Base-by-base conservation (phyloP, 352 stramenopile genomes). In the Elongisporangium anandrum region DNA sequence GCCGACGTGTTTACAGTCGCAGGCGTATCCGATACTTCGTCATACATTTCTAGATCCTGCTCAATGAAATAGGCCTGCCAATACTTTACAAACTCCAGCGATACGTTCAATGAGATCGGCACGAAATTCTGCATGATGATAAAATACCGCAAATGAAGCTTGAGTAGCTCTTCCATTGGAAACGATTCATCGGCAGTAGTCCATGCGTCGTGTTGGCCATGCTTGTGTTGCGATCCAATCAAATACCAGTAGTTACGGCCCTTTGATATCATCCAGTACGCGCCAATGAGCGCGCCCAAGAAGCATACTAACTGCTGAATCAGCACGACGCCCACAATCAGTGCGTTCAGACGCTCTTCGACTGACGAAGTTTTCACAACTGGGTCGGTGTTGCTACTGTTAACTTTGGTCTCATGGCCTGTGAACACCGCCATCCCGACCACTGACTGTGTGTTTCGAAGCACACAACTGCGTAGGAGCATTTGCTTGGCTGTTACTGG, bases 81-180 rank as follows among this genome's bases (percentile, higher is more conserved):
- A 59, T 98, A 97, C 62, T 97, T 98, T 50, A 98, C 90, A 26
- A 99, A 92, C 71, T 98, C 94, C 21, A 99, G 77, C 20, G 96
- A 98, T 6, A 99, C 96, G 68, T 99, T 99, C n/a, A 99, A 76
- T 60, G 92, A 99, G 24, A 99, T 93, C 20, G 97, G 97, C 17
- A 99, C 91, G 70, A 99, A 98, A 64, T 99, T 97, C 73, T 93
- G 96, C 81, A 98, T 96, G 65, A 99, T 92, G 24, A 98, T 97
- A 52, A 99, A 94, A 68, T 98, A 99, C 20, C 82, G 78, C 21
- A 97, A 45, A 51, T 97, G 88, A 17, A 98, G 52, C 48, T 90
- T 86, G 17, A 96, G 48, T 16, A 91, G 60, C 48, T 93, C 84
- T 60, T 70, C 61, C 20, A 84, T 69, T 17, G 73, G 71, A 50